Conservation (phyloP, 306 rosid species). For the Vachellia collinsii region DNA sequence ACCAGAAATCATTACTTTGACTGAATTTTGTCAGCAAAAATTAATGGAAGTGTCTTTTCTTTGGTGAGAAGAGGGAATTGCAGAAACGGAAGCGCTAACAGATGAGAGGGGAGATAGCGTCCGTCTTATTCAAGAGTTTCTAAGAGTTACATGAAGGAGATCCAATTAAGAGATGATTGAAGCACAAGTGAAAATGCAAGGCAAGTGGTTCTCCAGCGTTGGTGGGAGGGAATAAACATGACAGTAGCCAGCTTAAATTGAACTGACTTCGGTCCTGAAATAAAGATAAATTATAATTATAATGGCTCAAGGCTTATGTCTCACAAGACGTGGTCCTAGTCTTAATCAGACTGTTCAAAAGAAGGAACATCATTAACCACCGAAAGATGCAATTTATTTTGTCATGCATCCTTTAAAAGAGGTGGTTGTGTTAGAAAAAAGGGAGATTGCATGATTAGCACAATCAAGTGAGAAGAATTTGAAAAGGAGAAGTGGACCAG, state of each 20-base stretch:
- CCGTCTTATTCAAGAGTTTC: constrained; percentile 45
- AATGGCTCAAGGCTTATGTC: background rate
- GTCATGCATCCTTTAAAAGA: too few relatives aligned
- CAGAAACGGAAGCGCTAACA: constrained; percentile 60
- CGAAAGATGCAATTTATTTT: too few relatives aligned
- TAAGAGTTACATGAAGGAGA: constrained; percentile 51
- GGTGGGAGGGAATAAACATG: too few relatives aligned
- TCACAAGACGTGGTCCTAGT: background rate
- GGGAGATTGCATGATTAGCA: too few relatives aligned
- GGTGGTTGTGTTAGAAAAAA: too few relatives aligned
- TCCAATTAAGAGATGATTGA: constrained; percentile 43
- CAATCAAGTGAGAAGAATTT: too few relatives aligned
- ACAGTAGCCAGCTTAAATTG: too few relatives aligned
- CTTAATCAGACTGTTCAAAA: background rate
- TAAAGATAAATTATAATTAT: background rate
- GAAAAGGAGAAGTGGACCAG: background rate
- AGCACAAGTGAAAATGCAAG: constrained; percentile 26
- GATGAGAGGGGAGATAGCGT: constrained; percentile 61
- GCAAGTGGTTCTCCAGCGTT: background rate
- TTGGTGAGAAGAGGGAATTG: constrained; percentile 63
- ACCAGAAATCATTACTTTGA: background rate
- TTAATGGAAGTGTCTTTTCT: constrained; percentile 19
- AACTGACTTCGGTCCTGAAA: background rate
- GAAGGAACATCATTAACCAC: too few relatives aligned
- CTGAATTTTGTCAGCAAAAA: background rate